Evolutionary conservation across 208 protist genomes (phyloP).

Genomic region (Wallacemonas rigidus): DNA sequence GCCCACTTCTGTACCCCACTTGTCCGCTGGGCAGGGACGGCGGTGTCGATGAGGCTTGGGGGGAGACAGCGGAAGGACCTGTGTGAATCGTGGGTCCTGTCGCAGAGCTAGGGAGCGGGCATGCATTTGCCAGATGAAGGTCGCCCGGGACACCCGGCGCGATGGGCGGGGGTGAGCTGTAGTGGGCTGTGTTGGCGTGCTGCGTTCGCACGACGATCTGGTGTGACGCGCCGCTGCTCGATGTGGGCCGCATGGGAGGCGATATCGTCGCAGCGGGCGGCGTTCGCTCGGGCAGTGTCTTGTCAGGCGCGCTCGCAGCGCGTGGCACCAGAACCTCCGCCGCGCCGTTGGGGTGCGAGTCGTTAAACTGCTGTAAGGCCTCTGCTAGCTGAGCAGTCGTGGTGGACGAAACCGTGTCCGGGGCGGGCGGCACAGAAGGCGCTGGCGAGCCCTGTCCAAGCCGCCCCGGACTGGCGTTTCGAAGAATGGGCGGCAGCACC

Average conservation of each 20-base stretch:
- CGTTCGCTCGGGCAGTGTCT: no score
- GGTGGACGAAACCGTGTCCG: neutral
- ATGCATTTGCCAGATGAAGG: neutral
- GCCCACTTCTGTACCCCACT: no score
- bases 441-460: neutral
- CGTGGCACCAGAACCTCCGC: no score
- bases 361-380: conserved; percentile 1
- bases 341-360: neutral
- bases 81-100: no score
- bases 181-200: conserved; percentile 11
- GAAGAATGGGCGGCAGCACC: conserved; percentile 10
- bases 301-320: no score
- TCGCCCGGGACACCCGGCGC: conserved; percentile 8
- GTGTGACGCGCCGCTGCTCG: neutral
- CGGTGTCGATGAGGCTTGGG: no score
- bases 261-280: neutral
- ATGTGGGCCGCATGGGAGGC: neutral
- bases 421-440: neutral
- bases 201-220: neutral
- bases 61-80: no score
- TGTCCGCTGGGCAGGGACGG: no score
- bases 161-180: conserved; percentile 10
- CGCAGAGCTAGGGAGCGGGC: neutral
- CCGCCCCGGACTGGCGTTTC: neutral
- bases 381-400: neutral